phyloP scores from a whole-genome alignment of 2,329 filamentous ascomycete genomes.

The Penicillium sp. region DNA sequence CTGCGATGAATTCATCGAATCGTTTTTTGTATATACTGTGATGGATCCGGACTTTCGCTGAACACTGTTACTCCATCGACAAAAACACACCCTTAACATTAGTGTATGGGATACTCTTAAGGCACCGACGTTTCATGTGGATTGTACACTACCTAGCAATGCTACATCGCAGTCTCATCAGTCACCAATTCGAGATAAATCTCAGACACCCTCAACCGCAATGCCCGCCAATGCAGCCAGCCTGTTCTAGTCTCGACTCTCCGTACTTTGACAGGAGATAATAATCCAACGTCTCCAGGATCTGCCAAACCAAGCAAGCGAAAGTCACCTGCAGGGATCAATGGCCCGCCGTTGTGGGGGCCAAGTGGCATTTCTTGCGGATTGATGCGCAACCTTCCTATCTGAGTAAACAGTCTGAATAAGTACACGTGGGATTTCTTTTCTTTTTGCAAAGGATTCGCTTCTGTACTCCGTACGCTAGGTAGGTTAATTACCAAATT shows the following conservation, averaged over 20 bases:
- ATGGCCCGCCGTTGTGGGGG: not conserved
- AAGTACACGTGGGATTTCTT: not conserved
- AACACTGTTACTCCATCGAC: not conserved
- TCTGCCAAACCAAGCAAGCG: constrained; percentile 1
- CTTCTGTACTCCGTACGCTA: too few relatives aligned
- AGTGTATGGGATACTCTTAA: not conserved
- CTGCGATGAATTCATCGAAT: not conserved
- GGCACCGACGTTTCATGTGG: not conserved
- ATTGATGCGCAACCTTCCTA: constrained; percentile 2
- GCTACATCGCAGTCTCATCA: too few relatives aligned
- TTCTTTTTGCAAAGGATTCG: not conserved
- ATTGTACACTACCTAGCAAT: too few relatives aligned
- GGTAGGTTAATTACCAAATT: not conserved
- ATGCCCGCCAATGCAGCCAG: constrained; percentile 1
- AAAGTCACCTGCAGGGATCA: not conserved
- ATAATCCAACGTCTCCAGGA: not conserved
- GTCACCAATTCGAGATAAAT: too few relatives aligned
- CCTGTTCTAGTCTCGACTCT: not conserved
- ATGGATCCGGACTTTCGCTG: not conserved
- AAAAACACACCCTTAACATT: not conserved
- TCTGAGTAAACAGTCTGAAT: not conserved
- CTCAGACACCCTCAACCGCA: too few relatives aligned
- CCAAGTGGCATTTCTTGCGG: not conserved
- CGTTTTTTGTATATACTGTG: constrained; percentile 5
- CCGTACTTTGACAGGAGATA: not conserved